phyloP scores from a whole-genome alignment of 2,329 filamentous ascomycete genomes.

The Podosphaera aphanis region DNA sequence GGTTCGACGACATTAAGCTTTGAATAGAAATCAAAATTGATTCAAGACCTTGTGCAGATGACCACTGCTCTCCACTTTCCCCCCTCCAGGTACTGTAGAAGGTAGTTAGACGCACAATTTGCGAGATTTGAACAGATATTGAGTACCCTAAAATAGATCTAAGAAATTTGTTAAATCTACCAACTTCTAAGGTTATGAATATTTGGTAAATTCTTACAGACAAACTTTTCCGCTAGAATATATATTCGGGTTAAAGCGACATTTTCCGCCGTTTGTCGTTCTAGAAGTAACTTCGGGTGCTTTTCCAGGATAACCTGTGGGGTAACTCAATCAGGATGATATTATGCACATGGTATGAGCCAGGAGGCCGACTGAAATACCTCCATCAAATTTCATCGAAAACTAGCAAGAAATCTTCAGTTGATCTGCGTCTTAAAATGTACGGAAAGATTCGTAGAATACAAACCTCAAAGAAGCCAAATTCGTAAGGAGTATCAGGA shows the following conservation, averaged over 20 bases:
- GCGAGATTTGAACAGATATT: not conserved
- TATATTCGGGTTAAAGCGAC: constrained; percentile 91
- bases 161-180: constrained; percentile 7
- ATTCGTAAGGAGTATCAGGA: constrained; percentile 86
- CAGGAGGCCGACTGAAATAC: constrained; percentile 19
- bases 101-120: not conserved
- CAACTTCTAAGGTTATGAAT: not conserved
- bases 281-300: constrained; percentile 38
- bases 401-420: constrained; percentile 31
- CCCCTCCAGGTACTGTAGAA: constrained; percentile 68
- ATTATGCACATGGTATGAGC: not conserved
- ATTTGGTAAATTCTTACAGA: constrained; percentile 32
- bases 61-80: constrained; percentile 83
- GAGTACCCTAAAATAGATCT: constrained; percentile 67
- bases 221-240: constrained; percentile 83
- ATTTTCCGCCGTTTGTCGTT: constrained; percentile 74
- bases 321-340: constrained; percentile 1
- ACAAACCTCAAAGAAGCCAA: constrained; percentile 78
- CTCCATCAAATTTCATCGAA: constrained; percentile 49
- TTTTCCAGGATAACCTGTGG: constrained; percentile 56
- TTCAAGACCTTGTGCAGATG: constrained; percentile 80
- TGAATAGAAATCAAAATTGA: constrained; percentile 90
- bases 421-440: not conserved
- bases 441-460: constrained; percentile 8
- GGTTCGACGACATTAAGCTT: constrained; percentile 80